Evolutionary conservation across 805 yeast genomes (phyloP).

Genomic region (Tanozyma kutaoensis): DNA sequence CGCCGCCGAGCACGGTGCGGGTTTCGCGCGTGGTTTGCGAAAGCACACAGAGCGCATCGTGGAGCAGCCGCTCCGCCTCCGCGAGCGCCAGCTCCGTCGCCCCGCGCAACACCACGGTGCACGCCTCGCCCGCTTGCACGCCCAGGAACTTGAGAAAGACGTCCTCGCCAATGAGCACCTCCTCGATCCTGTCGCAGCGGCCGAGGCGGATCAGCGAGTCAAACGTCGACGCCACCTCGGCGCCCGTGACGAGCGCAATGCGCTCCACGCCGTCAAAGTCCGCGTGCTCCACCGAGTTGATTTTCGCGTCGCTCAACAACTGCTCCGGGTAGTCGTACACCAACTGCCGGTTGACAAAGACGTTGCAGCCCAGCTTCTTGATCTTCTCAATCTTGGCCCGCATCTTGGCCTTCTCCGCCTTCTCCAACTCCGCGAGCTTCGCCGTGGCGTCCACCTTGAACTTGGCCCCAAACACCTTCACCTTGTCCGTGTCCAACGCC

Average conservation of each 20-base stretch:
- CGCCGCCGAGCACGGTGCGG: constrained; percentile 88
- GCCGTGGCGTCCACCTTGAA: constrained; percentile 92
- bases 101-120: constrained; percentile 81
- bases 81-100: constrained; percentile 34
- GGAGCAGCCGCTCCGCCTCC: constrained; percentile 45
- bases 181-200: constrained; percentile 81
- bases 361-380: constrained; percentile 72
- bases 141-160: constrained; percentile 88
- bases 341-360: constrained; percentile 90
- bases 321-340: constrained; percentile 98
- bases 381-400: constrained; percentile 78
- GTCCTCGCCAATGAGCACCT: constrained; percentile 87
- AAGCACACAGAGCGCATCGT: constrained; percentile 90
- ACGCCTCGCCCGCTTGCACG: constrained; percentile 88
- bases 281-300: constrained; percentile 93
- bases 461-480: constrained; percentile 94
- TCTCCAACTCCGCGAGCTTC: constrained; percentile 85
- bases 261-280: constrained; percentile 98
- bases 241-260: constrained; percentile 92
- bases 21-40: constrained; percentile 92
- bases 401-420: constrained; percentile 93
- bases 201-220: constrained; percentile 80
- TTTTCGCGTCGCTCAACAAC: constrained; percentile 72
- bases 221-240: constrained; percentile 94
- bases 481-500: constrained; percentile 93